Conservation (phyloP, 2,329 filamentous ascomycete genomes). For the Claviceps sorghi region DNA sequence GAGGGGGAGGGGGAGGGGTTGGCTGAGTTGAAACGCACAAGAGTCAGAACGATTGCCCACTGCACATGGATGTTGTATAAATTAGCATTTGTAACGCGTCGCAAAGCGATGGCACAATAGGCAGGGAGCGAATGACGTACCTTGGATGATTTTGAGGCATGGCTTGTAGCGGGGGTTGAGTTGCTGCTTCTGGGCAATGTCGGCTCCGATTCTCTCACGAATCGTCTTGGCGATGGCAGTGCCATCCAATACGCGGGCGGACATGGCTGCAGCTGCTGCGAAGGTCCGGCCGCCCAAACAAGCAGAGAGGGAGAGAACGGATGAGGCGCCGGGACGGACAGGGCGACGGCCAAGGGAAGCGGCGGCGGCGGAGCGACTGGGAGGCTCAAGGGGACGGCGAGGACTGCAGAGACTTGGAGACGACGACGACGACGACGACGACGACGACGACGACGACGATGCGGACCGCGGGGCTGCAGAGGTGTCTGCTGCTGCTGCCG, state of each 20-base stretch:
- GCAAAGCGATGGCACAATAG: slow-evolving; percentile 5
- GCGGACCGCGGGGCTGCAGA: background rate
- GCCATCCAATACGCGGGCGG: slow-evolving; percentile 85
- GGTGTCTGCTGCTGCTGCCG: background rate
- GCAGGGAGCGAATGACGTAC: slow-evolving; percentile 30
- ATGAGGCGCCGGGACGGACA: background rate
- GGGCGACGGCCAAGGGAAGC: background rate
- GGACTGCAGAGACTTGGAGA: background rate
- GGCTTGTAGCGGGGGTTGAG: slow-evolving; percentile 79
- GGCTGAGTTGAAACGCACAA: slow-evolving; percentile 32
- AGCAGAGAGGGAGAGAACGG: background rate
- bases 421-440: background rate
- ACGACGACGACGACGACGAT: too few species aligned
- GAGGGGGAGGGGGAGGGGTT: slow-evolving; percentile 3
- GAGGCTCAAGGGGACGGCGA: background rate
- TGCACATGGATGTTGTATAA: slow-evolving; percentile 22
- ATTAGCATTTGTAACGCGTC: slow-evolving; percentile 10
- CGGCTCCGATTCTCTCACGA: slow-evolving; percentile 61
- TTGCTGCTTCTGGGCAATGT: slow-evolving; percentile 71
- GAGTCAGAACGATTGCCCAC: slow-evolving; percentile 91
- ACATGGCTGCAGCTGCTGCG: slow-evolving; percentile 51
- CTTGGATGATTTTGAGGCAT: slow-evolving; percentile 86
- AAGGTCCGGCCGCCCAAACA: slow-evolving; percentile 18
- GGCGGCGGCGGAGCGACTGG: background rate
- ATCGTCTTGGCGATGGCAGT: slow-evolving; percentile 88